Evolutionary conservation across 139 green algal species (phyloP).

Genomic region (Micractinium sp.): DNA sequence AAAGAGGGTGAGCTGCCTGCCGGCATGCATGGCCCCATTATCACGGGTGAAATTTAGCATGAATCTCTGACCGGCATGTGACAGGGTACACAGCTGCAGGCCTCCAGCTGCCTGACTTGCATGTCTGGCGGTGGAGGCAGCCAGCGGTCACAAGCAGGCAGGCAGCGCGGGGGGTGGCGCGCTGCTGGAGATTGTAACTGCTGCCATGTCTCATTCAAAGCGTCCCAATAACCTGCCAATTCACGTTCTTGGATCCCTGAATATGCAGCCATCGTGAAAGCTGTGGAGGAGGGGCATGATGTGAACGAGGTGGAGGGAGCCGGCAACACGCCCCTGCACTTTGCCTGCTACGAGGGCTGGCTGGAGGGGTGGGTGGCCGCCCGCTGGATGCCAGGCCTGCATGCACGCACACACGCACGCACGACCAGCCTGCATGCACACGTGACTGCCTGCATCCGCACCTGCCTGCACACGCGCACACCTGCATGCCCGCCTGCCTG

Average conservation of each 20-base stretch:
- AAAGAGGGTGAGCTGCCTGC: constrained; percentile 52
- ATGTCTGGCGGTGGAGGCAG: background rate
- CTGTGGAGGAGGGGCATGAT: constrained; percentile 70
- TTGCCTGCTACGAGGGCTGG: constrained; percentile 88
- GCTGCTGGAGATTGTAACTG: too few species aligned
- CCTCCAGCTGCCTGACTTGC: background rate
- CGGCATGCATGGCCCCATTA: too few species aligned
- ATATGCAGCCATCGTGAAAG: constrained; percentile 59
- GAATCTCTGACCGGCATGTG: background rate
- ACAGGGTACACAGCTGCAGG: background rate
- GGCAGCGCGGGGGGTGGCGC: too few species aligned
- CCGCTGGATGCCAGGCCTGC: background rate
- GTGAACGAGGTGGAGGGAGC: constrained; percentile 95
- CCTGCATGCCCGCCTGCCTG: too few species aligned
- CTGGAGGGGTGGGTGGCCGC: constrained; percentile 62
- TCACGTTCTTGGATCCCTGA: too few species aligned
- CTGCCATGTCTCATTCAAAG: too few species aligned
- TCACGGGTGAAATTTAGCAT: too few species aligned
- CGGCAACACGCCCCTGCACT: constrained; percentile 89
- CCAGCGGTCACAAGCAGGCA: background rate
- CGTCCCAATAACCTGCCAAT: too few species aligned
- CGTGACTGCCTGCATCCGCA: too few species aligned
- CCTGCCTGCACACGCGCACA: background rate
- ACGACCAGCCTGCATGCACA: too few species aligned
- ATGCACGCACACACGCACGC: background rate